Evolutionary conservation across 192 early-diverging fungal genomes (phyloP).

Genomic region (Backusella macrospora): DNA sequence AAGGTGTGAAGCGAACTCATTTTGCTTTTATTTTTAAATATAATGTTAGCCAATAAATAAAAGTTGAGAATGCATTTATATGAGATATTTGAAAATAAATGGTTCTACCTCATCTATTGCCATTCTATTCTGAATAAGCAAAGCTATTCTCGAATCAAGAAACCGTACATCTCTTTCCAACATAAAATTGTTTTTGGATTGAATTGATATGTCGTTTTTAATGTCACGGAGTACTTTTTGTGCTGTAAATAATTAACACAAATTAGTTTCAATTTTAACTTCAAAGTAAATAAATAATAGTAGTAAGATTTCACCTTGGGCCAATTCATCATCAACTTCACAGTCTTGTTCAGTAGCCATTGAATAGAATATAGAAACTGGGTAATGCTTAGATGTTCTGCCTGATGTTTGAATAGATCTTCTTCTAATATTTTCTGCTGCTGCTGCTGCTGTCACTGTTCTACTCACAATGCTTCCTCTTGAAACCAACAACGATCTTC

Average conservation of each 20-base stretch:
- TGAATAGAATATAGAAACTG: constrained; percentile 71
- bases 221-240: constrained; percentile 84
- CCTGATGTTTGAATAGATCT: constrained; percentile 36
- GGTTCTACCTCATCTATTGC: constrained; percentile 77
- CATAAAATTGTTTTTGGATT: constrained; percentile 95
- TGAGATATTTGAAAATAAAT: constrained; percentile 27
- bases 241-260: constrained; percentile 49
- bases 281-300: constrained; percentile 6
- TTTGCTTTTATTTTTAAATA: constrained; percentile 54
- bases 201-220: constrained; percentile 87
- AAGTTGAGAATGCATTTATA: not conserved
- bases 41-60: not conserved
- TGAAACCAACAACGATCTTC: not conserved
- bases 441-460: constrained; percentile 37
- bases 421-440: constrained; percentile 34
- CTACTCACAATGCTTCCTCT: constrained; percentile 32
- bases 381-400: constrained; percentile 70
- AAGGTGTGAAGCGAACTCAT: constrained; percentile 71
- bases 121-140: constrained; percentile 94
- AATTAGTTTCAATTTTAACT: constrained; percentile 1
- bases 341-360: constrained; percentile 91
- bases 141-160: constrained; percentile 87
- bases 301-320: constrained; percentile 64
- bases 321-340: constrained; percentile 92
- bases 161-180: constrained; percentile 92